Conservation (phyloP, 371 early-diverging fungal genomes). For the Dichotomocladium elegans region DNA sequence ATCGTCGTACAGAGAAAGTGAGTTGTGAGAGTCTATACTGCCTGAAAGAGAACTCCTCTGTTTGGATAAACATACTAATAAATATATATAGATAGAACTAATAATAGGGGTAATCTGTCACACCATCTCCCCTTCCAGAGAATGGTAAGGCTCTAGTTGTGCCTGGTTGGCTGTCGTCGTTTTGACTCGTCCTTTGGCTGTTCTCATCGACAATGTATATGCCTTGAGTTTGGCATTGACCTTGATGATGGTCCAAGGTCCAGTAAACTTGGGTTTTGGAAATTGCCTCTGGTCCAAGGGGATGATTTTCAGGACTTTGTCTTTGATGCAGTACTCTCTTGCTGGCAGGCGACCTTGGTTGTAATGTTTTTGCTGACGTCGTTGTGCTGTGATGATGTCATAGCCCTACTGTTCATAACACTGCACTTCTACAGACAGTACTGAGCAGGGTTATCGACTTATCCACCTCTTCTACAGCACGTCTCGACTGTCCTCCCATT, state of each 20-base stretch:
- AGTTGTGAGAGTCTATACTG: no score
- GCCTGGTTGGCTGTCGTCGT: not conserved
- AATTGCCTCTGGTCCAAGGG: not conserved
- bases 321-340: not conserved
- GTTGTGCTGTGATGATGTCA: conserved; percentile 14
- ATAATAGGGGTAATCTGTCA: no score
- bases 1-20: no score
- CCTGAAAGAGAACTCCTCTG: no score
- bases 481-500: no score
- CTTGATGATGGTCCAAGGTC: not conserved
- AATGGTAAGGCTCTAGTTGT: not conserved
- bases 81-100: no score
- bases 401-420: no score
- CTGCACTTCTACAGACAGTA: no score
- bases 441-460: no score
- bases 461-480: no score
- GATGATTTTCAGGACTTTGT: not conserved
- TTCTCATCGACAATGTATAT: not conserved
- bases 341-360: not conserved
- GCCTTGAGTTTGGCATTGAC: not conserved
- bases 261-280: conserved; percentile 2
- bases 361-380: conserved; percentile 7
- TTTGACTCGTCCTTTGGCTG: not conserved
- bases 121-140: no score
- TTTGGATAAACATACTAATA: no score